Evolutionary conservation across 2,329 filamentous ascomycete species (phyloP).

Genomic region (Chaetomium globosum): DNA sequence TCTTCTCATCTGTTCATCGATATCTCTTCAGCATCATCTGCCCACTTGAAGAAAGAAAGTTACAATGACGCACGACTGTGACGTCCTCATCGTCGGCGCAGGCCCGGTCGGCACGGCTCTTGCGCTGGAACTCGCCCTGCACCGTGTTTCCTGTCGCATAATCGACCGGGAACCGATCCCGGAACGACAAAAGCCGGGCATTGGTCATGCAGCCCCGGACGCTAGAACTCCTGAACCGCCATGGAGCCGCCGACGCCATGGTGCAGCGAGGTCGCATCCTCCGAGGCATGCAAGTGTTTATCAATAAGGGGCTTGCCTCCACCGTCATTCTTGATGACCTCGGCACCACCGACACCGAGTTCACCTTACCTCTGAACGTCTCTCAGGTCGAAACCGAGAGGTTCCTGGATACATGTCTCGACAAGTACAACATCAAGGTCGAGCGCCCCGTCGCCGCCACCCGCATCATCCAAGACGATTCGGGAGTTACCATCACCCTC

Average conservation of each 20-base stretch:
- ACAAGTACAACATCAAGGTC: slow-evolving; percentile 36
- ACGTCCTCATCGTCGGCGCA: slow-evolving; percentile 51
- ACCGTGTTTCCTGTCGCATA: slow-evolving; percentile 44
- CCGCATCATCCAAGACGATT: slow-evolving; percentile 39
- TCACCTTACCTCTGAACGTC: slow-evolving; percentile 40
- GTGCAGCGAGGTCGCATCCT: slow-evolving; percentile 44
- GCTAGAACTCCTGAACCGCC: slow-evolving; percentile 53
- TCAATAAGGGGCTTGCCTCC: slow-evolving; percentile 41
- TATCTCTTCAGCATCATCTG: neutral
- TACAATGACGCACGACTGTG: slow-evolving; percentile 28
- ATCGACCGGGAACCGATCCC: slow-evolving; percentile 42
- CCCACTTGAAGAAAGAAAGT: neutral
- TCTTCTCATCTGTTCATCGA: neutral
- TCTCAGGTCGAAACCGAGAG: slow-evolving; percentile 44
- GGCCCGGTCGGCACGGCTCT: slow-evolving; percentile 51
- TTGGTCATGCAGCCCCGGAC: slow-evolving; percentile 54
- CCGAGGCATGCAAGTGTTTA: slow-evolving; percentile 45
- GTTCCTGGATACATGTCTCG: slow-evolving; percentile 40
- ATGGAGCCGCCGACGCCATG: slow-evolving; percentile 45
- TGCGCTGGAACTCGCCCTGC: slow-evolving; percentile 45
- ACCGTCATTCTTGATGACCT: slow-evolving; percentile 42
- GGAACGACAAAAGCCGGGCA: slow-evolving; percentile 46
- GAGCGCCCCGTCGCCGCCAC: slow-evolving; percentile 41
- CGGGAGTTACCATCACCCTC: slow-evolving; percentile 39
- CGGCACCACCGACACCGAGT: slow-evolving; percentile 40